Base-by-base conservation (phyloP, 1,284 basidiomycete species). In the Apiotrichum brassicae region DNA sequence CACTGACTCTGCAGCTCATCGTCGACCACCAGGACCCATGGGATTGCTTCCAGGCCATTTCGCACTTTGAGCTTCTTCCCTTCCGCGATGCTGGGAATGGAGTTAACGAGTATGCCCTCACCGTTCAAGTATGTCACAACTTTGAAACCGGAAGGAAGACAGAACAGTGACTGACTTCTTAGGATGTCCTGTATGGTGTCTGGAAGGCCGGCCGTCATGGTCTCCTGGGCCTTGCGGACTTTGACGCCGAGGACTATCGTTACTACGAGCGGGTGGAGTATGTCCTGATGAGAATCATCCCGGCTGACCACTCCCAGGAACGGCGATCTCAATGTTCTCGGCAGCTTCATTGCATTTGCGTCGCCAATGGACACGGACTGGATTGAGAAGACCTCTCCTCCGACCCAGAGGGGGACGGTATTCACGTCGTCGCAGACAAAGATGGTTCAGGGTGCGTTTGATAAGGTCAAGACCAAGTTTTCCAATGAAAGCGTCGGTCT, bases 31-130 rank as follows among this genome's bases (percentile, higher is more conserved):
- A 85, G 51, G 80, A 85, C n/a, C 93, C 94, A 22, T 94, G 90
- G 82, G 89, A 95, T 71, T 91, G 91, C 3, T 93, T 95, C 69
- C 83, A 88, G 63, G 91, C 93, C 5, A 84, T 95, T 46, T 87
- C 89, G 33, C 84, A 89, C 64, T 68, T 93, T 38, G 89, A 94
- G 71, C 87, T 95, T 65, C 85, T 89, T 80, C 88, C 92, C 6
- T 98, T 97, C 71, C 81, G 95, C 54, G 95, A 99, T 63, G 95
- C 95, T 12, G 94, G 94, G 6, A 84, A 90, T 49, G 92, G 92
- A 0, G 81, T 84, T 6, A 87, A 90, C 18, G 93, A 97, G 71
- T 97, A 92, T 75, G 87, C 87, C 63, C 81, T 98, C 51, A 87
- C 79, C 19, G 40, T n/a, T 1, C 40, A 42, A 19, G 40, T 35